Base-by-base conservation (phyloP, 768 basidiomycete genomes). In the Amyloporia xantha region DNA sequence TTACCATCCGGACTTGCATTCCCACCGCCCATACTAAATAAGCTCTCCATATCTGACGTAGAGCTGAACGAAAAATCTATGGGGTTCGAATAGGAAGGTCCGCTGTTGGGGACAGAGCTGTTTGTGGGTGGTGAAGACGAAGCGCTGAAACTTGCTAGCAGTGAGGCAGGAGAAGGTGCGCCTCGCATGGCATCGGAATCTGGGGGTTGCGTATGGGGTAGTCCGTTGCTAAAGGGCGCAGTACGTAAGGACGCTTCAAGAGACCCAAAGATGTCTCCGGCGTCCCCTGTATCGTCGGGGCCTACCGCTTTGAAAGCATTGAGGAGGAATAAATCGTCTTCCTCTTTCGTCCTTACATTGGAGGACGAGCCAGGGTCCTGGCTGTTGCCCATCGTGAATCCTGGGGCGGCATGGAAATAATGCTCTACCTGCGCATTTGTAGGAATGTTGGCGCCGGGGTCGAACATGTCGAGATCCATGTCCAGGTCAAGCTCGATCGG, bases 401-500 rank as follows among this genome's bases (percentile, higher is more conserved):
- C 38, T 39, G 38, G 9, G 12, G 38, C 6, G 7, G 9, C 15
- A 9, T 39, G 9, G 20, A 39, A 21, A 17, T 10, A 39, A 7
- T 7, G 38, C 9, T 21, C 17, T 6, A 19, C 6, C 7, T 19
- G 47, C 23, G 15, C 27, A 17, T 17, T 17, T 7, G 21, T 25
- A 3, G 24, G 13, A n/a, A 7, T 48, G 45, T 24, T 27, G 25
- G 11, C 25, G 26, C 43, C 40, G 36, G 23, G 27, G 25, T 5
- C 47, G 41, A 45, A 27, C 6, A 69, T 55, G 20, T 52, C 41
- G 44, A 84, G 77, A 54, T 86, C 82, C 63, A 83, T 80, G 44
- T 88, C 86, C 47, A 90, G 58, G 61, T 90, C 86, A 21, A 90
- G 73, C 59, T 88, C 87, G 49, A 90, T 89, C 17, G 88, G 86